Percentiles rank a stretch among this genome's conserved stretches.
Evolutionary conservation across 225 moss, liverwort and hornwort species (phyloP).

Genomic region (Thuidium tamariscinum): DNA sequence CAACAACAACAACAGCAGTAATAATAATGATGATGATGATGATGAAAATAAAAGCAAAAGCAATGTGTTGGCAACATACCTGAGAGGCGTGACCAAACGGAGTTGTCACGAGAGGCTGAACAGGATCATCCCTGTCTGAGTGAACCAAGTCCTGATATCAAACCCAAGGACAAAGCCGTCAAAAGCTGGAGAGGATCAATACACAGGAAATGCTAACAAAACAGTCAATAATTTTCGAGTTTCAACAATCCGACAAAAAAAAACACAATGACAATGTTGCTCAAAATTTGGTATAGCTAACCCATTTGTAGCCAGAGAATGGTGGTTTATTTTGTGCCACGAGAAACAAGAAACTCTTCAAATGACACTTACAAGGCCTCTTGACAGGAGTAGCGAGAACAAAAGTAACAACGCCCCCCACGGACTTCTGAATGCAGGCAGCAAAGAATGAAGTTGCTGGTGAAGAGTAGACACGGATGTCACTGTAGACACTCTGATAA

Average conservation of each 20-base stretch:
- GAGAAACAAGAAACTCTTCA: neutral
- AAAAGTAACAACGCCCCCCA: constrained; percentile 87
- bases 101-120: constrained; percentile 81
- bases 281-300: neutral
- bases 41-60: no score
- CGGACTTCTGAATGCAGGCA: constrained; percentile 90
- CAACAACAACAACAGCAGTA: no score
- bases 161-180: neutral
- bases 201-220: neutral
- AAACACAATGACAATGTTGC: neutral
- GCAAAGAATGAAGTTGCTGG: constrained; percentile 53
- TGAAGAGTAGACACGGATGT: constrained; percentile 65
- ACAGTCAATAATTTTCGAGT: neutral
- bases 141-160: constrained; percentile 75
- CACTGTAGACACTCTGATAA: constrained; percentile 62
- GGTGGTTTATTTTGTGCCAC: neutral
- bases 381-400: constrained; percentile 84
- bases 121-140: constrained; percentile 94
- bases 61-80: constrained; percentile 20
- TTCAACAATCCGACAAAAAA: neutral
- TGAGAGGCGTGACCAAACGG: constrained; percentile 99
- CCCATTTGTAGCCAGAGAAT: neutral
- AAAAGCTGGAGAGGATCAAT: neutral
- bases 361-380: constrained; percentile 70
- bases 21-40: no score